These are phyloP conservation scores for Xanthoconium separans DNA, from an alignment of 1,284 basidiomycete genomes.

Conservation along the genomic window DNA sequence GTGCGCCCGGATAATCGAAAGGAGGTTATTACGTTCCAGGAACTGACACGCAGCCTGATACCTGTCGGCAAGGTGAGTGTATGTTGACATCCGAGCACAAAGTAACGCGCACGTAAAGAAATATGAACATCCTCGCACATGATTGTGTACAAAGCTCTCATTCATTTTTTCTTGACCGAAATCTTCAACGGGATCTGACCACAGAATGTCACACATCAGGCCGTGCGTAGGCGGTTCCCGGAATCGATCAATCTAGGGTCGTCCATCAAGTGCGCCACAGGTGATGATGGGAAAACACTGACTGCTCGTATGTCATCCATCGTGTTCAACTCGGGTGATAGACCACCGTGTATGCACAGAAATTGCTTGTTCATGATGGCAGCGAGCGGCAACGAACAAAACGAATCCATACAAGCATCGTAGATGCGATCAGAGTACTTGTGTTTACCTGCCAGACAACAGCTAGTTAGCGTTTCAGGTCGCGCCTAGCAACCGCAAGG, in stretches of 20 bases:
- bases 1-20: constrained; percentile 94
- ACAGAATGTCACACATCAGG: constrained; percentile 93
- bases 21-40: constrained; percentile 88
- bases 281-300: constrained; percentile 19
- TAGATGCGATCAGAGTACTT: constrained; percentile 91
- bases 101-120: constrained; percentile 75
- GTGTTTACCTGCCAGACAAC: constrained; percentile 68
- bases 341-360: constrained; percentile 91
- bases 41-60: constrained; percentile 93
- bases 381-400: constrained; percentile 89
- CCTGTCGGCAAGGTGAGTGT: constrained; percentile 31
- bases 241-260: constrained; percentile 82
- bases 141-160: constrained; percentile 89
- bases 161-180: constrained; percentile 89
- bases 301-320: constrained; percentile 86
- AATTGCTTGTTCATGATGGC: constrained; percentile 99
- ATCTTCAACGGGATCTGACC: constrained; percentile 94
- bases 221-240: constrained; percentile 93
- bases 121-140: constrained; percentile 93
- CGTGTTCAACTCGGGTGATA: constrained; percentile 88
- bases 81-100: neutral
- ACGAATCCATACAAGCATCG: constrained; percentile 91
- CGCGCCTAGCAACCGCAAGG: neutral
- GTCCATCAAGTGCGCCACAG: constrained; percentile 4
- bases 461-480: constrained; percentile 5